Evolutionary conservation across 148 eudicot genomes (phyloP), one percentile per base, ranked within the genome.

Genomic region (Cornus suecica): DNA sequence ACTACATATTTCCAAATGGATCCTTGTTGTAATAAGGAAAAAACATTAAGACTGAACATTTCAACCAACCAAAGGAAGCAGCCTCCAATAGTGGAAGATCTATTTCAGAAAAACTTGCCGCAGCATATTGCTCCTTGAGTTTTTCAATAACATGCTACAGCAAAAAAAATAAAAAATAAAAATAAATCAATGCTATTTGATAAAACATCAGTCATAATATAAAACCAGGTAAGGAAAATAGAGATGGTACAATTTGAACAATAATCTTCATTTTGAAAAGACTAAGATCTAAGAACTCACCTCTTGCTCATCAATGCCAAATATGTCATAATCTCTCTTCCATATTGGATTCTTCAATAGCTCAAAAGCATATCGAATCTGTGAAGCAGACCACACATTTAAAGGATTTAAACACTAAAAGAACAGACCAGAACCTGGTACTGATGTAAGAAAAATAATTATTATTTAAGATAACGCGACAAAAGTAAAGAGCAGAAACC

Each of bases 361-460:
- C 89, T 95, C 97, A 85, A 80, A 95, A 71, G 97, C 93, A 90
- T 92, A 92, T 65, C 83, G 87, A 70, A 90, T 88, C 99, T 94
- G 92, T 69, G 79, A 75, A 78, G 32, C 26, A 67, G 72, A 76
- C 75, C 25, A 79, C n/a, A 64, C 13, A 1, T n/a, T 5, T 0
- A 62, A 73, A 65, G 16, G 64, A 42, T 42, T 65, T 22, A 6
- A 28, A 11, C 5, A 42, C 60, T 62, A 11, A 29, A 22, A 74
- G 20, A 62, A 48, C 25, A 41, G 9, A 45, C 8, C 20, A 65
- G 11, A 30, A 26, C 14, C 16, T 5, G 2, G 23, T 72, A 32
- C 37, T 61, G 16, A 30, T 24, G 32, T 16, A 24, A 76, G 72
- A 34, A 77, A 32, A 75, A 23, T 28, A 20, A 60, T 30, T 56